phyloP scores from a whole-genome alignment of 306 rosid species.

The Lablab purpureus region DNA sequence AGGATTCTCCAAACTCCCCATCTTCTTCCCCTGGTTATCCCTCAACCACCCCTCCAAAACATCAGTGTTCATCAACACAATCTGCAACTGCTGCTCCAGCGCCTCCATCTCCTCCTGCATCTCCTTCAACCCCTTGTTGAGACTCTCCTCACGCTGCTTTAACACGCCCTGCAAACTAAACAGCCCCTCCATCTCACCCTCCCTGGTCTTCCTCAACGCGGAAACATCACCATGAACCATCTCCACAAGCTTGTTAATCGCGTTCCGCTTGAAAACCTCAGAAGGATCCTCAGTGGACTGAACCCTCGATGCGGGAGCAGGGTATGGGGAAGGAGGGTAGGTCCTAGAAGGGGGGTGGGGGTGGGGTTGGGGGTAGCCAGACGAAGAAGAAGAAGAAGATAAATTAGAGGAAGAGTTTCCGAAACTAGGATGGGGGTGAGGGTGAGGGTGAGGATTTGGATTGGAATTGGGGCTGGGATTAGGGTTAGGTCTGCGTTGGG shows the following conservation, averaged over 20 bases:
- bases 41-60: constrained; percentile 81
- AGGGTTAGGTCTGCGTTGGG: constrained; percentile 69
- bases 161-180: constrained; percentile 68
- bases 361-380: constrained; percentile 63
- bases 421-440: constrained; percentile 30
- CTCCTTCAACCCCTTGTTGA: constrained; percentile 68
- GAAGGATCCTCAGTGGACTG: constrained; percentile 67
- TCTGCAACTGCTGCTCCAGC: constrained; percentile 91
- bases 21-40: constrained; percentile 71
- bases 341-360: constrained; percentile 59
- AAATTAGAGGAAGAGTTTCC: constrained; percentile 23
- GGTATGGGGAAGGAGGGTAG: constrained; percentile 87
- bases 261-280: constrained; percentile 72
- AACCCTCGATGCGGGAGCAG: constrained; percentile 46
- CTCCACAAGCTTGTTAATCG: constrained; percentile 84
- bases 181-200: constrained; percentile 80
- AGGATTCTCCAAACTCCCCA: constrained; percentile 43
- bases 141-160: constrained; percentile 69
- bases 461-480: background rate
- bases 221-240: constrained; percentile 64
- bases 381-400: constrained; percentile 40
- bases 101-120: constrained; percentile 87
- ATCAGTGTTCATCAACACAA: constrained; percentile 85
- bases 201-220: constrained; percentile 66
- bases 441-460: constrained; percentile 2